These are phyloP conservation scores for Tulasnella sp. DNA, from an alignment of 768 basidiomycete species.

Conservation along the genomic window DNA sequence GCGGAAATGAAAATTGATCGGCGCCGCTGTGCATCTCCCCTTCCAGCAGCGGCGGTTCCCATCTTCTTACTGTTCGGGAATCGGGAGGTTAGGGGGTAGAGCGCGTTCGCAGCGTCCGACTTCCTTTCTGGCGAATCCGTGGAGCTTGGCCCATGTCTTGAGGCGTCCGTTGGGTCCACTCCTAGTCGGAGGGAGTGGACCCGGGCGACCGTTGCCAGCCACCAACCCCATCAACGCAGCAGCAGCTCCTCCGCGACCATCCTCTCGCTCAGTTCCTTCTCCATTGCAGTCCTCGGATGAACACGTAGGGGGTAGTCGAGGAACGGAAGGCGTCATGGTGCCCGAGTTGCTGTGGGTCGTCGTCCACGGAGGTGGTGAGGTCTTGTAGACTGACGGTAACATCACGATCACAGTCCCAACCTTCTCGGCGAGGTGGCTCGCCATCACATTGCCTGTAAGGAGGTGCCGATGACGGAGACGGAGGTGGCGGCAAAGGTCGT, in stretches of 20 bases:
- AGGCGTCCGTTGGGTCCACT: not conserved
- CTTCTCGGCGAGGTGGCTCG: slow-evolving; percentile 5
- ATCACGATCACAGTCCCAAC: slow-evolving; percentile 13
- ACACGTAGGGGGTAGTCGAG: slow-evolving; percentile 55
- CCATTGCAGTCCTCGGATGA: slow-evolving; percentile 87
- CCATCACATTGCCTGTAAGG: slow-evolving; percentile 44
- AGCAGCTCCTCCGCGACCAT: slow-evolving; percentile 44
- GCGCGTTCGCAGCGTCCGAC: too few species aligned
- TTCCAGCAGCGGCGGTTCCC: too few species aligned
- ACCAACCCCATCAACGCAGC: slow-evolving; percentile 76
- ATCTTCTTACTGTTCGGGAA: too few species aligned
- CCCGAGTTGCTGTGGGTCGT: not conserved
- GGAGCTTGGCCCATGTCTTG: too few species aligned
- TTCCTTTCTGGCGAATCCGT: too few species aligned
- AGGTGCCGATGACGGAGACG: slow-evolving; percentile 2
- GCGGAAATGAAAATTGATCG: too few species aligned
- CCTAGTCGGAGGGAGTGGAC: not conserved
- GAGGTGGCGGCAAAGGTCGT: slow-evolving; percentile 32
- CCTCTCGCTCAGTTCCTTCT: slow-evolving; percentile 39
- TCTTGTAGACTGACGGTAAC: slow-evolving; percentile 46
- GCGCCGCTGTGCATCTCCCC: too few species aligned
- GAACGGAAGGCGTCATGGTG: slow-evolving; percentile 35
- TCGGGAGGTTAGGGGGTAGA: too few species aligned
- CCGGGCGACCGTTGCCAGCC: slow-evolving; percentile 32
- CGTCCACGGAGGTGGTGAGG: slow-evolving; percentile 53